A percentile compares a stretch with the other conserved stretches of the same genome.
phyloP scores from a whole-genome alignment of 306 rosid species.

The Pterocarpus santalinus region DNA sequence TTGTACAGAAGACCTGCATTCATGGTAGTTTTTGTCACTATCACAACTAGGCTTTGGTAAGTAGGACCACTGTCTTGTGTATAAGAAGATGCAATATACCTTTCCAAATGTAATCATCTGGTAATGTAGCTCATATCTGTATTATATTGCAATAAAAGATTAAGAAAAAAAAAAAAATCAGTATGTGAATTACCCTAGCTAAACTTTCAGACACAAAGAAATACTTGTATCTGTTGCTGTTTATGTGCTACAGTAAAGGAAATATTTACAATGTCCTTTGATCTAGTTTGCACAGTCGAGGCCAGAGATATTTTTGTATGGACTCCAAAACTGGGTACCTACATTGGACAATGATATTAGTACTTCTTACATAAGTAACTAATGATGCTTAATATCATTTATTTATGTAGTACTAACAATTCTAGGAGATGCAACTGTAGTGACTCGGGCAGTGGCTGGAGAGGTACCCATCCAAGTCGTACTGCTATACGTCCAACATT shows the following conservation, averaged over 20 bases:
- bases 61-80: constrained; percentile 28
- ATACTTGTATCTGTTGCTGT: constrained; percentile 1
- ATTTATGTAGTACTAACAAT: constrained; percentile 69
- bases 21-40: constrained; percentile 39
- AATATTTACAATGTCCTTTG: constrained; percentile 84
- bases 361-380: constrained; percentile 29
- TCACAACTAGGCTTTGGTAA: constrained; percentile 44
- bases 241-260: constrained; percentile 36
- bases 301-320: constrained; percentile 98
- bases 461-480: constrained; percentile 99
- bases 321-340: constrained; percentile 99
- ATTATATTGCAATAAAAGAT: constrained; percentile 44
- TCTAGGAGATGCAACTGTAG: constrained; percentile 98
- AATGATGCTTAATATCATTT: constrained; percentile 26
- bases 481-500: constrained; percentile 99
- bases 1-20: constrained; percentile 95
- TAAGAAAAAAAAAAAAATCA: constrained; percentile 4
- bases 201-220: constrained; percentile 19
- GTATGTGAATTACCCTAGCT: constrained; percentile 18
- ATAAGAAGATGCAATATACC: constrained; percentile 59
- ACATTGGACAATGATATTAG: constrained; percentile 51
- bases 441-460: constrained; percentile 99
- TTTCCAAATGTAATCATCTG: constrained; percentile 99
- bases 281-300: constrained; percentile 99
- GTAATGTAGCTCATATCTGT: constrained; percentile 97